These are phyloP conservation scores for Scleroderma bovista DNA, from an alignment of 768 basidiomycete genomes.

Conservation along the genomic window DNA sequence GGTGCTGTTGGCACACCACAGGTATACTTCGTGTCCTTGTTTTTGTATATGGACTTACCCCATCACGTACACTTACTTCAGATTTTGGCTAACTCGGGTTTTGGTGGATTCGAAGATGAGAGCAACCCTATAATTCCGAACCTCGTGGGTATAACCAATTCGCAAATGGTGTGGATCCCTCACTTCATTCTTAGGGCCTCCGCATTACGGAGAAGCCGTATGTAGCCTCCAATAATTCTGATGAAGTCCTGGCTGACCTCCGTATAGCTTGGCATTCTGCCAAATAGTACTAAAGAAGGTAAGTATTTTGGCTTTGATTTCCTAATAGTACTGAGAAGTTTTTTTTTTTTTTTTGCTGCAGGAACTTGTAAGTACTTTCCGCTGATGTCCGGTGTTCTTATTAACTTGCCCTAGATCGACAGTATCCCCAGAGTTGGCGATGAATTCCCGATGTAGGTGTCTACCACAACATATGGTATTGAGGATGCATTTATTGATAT, in stretches of 20 bases:
- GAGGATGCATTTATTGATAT: conserved; percentile 14
- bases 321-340: neutral
- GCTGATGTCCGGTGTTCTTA: no score
- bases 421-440: no score
- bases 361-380: neutral
- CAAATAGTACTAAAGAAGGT: neutral
- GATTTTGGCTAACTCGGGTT: neutral
- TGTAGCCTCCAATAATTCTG: no score
- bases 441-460: conserved; percentile 15
- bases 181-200: neutral
- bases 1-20: conserved; percentile 2
- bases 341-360: neutral
- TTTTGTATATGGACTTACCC: neutral
- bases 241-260: no score
- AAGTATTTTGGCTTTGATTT: neutral
- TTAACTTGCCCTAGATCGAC: no score
- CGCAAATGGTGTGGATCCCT: neutral
- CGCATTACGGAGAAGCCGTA: neutral
- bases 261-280: conserved; percentile 1
- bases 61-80: no score
- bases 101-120: neutral
- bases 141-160: no score
- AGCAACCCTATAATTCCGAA: no score
- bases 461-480: conserved; percentile 9
- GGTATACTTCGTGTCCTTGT: neutral